A percentile compares a stretch with the other conserved stretches of the same genome.
These are phyloP conservation scores for Pouteria campechiana DNA, from an alignment of 179 eudicot species.

Conservation along the genomic window DNA sequence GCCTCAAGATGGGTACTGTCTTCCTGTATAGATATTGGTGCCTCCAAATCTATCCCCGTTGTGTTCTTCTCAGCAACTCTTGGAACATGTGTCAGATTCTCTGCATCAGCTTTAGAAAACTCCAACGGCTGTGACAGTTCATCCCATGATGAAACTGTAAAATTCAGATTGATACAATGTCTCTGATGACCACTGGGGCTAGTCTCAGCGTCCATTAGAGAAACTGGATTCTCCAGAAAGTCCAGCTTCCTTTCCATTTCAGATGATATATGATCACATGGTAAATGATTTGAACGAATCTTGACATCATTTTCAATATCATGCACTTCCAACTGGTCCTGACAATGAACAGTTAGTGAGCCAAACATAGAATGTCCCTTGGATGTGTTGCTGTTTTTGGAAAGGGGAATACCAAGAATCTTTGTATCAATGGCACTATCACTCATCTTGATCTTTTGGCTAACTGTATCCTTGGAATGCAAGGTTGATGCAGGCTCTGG, in stretches of 20 bases:
- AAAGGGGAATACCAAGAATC: constrained; percentile 64
- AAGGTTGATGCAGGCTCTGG: constrained; percentile 20
- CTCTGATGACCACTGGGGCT: no score
- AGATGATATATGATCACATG: constrained; percentile 40
- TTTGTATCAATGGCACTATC: constrained; percentile 16
- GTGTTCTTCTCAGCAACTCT: constrained; percentile 15
- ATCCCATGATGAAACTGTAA: no score
- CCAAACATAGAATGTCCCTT: constrained; percentile 23
- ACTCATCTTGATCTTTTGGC: constrained; percentile 12
- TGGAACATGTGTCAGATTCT: no score
- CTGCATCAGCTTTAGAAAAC: no score
- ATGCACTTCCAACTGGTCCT: no score
- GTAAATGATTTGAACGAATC: no score
- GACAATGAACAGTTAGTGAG: constrained; percentile 15
- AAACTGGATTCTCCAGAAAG: no score
- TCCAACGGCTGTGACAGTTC: no score
- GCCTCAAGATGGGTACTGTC: constrained; percentile 19
- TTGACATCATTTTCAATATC: no score
- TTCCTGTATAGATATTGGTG: constrained; percentile 38
- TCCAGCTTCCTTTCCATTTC: no score
- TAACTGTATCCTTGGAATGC: constrained; percentile 10
- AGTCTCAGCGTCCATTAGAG: no score
- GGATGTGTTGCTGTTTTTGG: constrained; percentile 22
- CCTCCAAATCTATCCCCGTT: constrained; percentile 73
- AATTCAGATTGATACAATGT: no score